Percentiles rank a stretch among this genome's conserved stretches.
Conservation (phyloP, 1,284 basidiomycete genomes). For the Anthracocystis setariae region DNA sequence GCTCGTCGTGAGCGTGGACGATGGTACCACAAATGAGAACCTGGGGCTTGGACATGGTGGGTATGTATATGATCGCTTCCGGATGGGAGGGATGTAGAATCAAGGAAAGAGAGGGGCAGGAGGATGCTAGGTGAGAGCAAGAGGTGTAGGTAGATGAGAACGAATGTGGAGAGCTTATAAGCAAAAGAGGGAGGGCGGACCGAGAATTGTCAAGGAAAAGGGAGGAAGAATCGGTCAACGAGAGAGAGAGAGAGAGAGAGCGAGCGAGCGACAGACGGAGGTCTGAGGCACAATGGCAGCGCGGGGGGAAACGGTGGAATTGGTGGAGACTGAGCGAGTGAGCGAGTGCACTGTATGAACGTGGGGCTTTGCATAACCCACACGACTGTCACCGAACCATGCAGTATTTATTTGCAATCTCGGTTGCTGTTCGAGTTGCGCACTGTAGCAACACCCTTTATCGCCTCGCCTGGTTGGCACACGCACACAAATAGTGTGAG, state of each 20-base stretch:
- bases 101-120: neutral
- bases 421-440: constrained; percentile 1
- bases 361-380: constrained; percentile 10
- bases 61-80: neutral
- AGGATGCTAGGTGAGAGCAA: constrained; percentile 1
- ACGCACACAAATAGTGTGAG: neutral
- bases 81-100: neutral
- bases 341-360: too few relatives aligned
- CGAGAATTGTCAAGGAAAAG: neutral
- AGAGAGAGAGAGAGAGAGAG: neutral
- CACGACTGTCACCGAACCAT: constrained; percentile 1
- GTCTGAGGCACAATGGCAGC: constrained; percentile 5
- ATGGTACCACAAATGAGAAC: constrained; percentile 56
- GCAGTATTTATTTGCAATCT: too few relatives aligned
- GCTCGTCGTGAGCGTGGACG: constrained; percentile 53
- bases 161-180: constrained; percentile 7
- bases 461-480: too few relatives aligned
- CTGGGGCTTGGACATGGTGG: constrained; percentile 52
- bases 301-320: constrained; percentile 7
- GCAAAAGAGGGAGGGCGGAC: neutral
- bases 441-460: too few relatives aligned
- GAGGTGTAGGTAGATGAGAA: neutral
- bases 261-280: neutral
- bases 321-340: too few relatives aligned
- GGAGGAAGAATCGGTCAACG: neutral